phyloP scores from a whole-genome alignment of 352 stramenopile species.

The Pythium angustatum region DNA sequence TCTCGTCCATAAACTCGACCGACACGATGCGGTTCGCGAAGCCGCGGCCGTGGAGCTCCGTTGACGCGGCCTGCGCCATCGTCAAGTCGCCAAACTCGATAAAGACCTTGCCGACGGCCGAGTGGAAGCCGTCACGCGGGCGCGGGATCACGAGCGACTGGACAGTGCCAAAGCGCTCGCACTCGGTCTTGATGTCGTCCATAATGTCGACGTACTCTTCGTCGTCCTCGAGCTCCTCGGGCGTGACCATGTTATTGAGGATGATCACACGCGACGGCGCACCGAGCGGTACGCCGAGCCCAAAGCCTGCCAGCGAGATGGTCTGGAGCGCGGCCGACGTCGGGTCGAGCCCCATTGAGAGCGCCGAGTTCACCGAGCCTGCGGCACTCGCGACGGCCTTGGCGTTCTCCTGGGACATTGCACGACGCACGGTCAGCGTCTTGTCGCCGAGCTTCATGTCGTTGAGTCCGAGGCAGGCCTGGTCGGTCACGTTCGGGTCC shows the following conservation, averaged over 20 bases:
- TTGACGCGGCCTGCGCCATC: conserved; percentile 78
- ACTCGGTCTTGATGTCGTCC: conserved; percentile 97
- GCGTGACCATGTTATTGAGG: conserved; percentile 97
- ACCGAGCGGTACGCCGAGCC: conserved; percentile 53
- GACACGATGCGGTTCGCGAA: conserved; percentile 94
- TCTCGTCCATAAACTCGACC: conserved; percentile 87
- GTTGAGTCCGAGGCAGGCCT: conserved; percentile 94
- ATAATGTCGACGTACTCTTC: conserved; percentile 95
- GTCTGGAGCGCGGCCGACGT: conserved; percentile 68
- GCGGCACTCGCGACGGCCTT: conserved; percentile 65
- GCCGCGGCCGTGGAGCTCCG: conserved; percentile 89
- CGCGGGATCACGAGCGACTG: conserved; percentile 80
- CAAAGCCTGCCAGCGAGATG: conserved; percentile 56
- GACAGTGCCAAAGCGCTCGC: conserved; percentile 84
- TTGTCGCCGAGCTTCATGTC: conserved; percentile 94
- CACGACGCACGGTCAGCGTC: conserved; percentile 86
- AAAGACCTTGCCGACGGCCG: conserved; percentile 84
- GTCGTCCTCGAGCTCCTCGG: conserved; percentile 94
- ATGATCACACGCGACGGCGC: conserved; percentile 88
- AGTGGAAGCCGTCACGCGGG: conserved; percentile 55
- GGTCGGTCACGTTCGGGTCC: conserved; percentile 89
- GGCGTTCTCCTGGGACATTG: conserved; percentile 78
- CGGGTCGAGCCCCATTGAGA: conserved; percentile 70
- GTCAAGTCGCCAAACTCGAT: conserved; percentile 90
- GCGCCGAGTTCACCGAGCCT: conserved; percentile 63